Conservation (phyloP, 257 asterid species). For the Osmanthus fragrans region DNA sequence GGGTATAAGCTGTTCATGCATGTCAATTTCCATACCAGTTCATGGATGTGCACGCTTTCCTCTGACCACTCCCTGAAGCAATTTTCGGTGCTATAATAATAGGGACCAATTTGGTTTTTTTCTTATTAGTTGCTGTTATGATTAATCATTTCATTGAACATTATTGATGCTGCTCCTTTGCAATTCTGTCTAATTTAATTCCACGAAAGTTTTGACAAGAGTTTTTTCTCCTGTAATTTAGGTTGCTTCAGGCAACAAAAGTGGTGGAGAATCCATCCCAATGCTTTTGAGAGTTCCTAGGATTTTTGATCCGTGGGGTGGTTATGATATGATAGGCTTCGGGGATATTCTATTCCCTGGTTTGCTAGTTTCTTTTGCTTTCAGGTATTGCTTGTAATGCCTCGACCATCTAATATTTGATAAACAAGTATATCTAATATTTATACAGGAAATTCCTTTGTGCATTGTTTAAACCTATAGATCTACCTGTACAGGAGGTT, state of each 20-base stretch:
- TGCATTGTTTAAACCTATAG: background rate
- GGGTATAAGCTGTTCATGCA: slow-evolving; percentile 9
- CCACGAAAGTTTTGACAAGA: background rate
- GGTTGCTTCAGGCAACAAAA: slow-evolving; percentile 92
- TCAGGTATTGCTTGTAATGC: slow-evolving; percentile 50
- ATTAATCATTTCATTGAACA: background rate
- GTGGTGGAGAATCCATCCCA: slow-evolving; percentile 98
- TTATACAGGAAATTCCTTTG: background rate
- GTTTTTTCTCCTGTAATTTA: slow-evolving; percentile 28
- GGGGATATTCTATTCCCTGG: slow-evolving; percentile 98
- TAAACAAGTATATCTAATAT: background rate
- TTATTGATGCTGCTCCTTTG: background rate
- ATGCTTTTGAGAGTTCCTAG: slow-evolving; percentile 97
- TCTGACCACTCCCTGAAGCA: background rate
- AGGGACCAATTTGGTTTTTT: slow-evolving; percentile 10
- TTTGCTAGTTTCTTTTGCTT: slow-evolving; percentile 79
- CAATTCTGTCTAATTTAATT: slow-evolving; percentile 7
- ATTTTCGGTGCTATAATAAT: background rate
- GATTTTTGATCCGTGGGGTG: slow-evolving; percentile 82
- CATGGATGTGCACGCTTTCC: slow-evolving; percentile 2
- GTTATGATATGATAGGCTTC: slow-evolving; percentile 95
- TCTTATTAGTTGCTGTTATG: background rate
- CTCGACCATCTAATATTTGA: background rate
- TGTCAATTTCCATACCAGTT: background rate
- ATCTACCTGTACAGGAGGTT: background rate